Evolutionary conservation across 257 asterid genomes (phyloP).

Genomic region (Paulownia fortunei): DNA sequence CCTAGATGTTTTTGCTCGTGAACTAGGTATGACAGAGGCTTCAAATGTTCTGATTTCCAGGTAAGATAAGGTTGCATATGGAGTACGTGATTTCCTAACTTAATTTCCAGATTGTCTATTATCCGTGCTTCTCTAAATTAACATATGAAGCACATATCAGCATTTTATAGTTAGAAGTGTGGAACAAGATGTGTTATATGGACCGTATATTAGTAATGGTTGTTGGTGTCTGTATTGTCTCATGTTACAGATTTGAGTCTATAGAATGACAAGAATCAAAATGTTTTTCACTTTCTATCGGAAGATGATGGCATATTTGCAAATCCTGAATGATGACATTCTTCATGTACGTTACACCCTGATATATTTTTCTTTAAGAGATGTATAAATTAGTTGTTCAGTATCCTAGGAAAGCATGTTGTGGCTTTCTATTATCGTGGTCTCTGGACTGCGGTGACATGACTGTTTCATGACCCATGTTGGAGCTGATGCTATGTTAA

Average conservation of each 20-base stretch:
- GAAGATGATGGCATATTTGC: not conserved
- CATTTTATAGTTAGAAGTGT: not conserved
- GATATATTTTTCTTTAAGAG: conserved; percentile 6
- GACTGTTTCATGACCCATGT: not conserved
- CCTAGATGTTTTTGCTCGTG: conserved; percentile 77
- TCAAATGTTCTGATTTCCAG: conserved; percentile 79
- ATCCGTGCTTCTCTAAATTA: conserved; percentile 1
- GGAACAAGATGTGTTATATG: not conserved
- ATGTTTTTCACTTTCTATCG: not conserved
- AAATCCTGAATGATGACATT: not conserved
- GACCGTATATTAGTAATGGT: conserved; percentile 7
- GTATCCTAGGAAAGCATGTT: not conserved
- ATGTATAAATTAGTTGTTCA: not conserved
- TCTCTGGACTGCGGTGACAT: not conserved
- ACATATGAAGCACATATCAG: not conserved
- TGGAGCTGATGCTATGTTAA: no score
- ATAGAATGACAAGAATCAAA: not conserved
- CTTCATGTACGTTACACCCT: not conserved
- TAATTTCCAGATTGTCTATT: not conserved
- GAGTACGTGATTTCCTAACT: not conserved
- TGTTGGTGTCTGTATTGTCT: not conserved
- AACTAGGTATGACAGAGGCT: conserved; percentile 64
- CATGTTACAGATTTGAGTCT: not conserved
- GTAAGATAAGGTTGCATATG: conserved; percentile 44
- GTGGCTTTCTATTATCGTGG: not conserved